Base-by-base conservation (phyloP, 2,329 filamentous ascomycete species). In the Lecanoromycetidae sp. region DNA sequence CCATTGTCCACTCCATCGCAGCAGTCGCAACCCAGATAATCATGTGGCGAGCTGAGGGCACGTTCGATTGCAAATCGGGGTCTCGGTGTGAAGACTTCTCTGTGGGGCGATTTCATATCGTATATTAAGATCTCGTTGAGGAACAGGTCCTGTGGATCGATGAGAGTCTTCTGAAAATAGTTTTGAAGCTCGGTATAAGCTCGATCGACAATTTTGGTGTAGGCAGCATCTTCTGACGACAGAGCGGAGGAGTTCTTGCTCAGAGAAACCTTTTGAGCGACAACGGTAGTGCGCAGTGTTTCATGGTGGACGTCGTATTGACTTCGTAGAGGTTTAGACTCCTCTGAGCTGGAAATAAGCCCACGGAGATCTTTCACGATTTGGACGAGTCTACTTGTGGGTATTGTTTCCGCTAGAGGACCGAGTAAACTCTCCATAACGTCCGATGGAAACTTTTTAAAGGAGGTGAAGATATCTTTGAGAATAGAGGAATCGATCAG, bases 51-150 rank as follows among this genome's bases (percentile, higher is more conserved):
- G 3, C 70, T 69, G 41, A 82, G 60, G 10, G 77, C 77, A 13
- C 77, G 72, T 55, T 81, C 77, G 39, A 79, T 65, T 0, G 74
- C 71, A 50, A 72, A 72, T 4, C 77, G 71, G 3, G 76, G 74
- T 36, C 71, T 68, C 0, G 77, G 76, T 8, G 70, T 69, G 56
- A 80, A 77, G 8, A 70, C 71, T 47, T 77, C 74, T 34, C 70
- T 68, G 48, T 79, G 63, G 1, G 76, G 76, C 29, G 70, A 73
- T 48, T 69, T 71, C 23, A 75, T 64, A 56, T 80, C 76, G 57
- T 77, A 75, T 36, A 79, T 60, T 50, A 79, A 71, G 7, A 74
- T 65, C 56, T 81, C 77, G 38, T 75, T 66, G 46, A 79, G 64
- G 29, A 74, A 69, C 3, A 79, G 57, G 7, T 66, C 61, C 48